Conservation (phyloP, 306 rosid species). For the Lathyrus sativus region DNA sequence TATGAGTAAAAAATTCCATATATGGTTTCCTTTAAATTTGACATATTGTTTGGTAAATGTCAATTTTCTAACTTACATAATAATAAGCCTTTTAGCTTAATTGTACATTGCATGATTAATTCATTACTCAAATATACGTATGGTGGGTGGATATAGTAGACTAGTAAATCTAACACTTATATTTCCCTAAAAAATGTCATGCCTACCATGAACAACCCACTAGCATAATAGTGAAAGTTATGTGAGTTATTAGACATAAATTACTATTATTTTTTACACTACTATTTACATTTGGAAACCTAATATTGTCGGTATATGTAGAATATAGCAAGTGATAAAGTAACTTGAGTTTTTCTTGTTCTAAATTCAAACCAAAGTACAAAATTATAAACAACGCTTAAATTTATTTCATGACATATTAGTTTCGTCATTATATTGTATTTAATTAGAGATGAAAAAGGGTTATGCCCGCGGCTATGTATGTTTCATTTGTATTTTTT, state of each 20-base stretch:
- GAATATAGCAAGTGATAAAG: conserved; percentile 30
- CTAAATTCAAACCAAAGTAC: conserved; percentile 10
- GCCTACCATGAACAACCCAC: conserved; percentile 48
- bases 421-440: conserved; percentile 15
- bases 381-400: conserved; percentile 4
- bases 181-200: conserved; percentile 39
- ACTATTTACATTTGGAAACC: conserved; percentile 38
- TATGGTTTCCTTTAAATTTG: conserved; percentile 39
- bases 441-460: background rate
- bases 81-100: conserved; percentile 39
- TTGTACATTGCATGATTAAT: conserved; percentile 44
- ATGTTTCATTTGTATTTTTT: too few relatives aligned
- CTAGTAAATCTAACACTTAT: conserved; percentile 29
- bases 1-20: too few relatives aligned
- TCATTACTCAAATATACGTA: conserved; percentile 33
- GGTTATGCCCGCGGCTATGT: too few relatives aligned
- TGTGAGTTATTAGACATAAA: conserved; percentile 33
- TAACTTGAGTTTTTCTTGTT: conserved; percentile 25
- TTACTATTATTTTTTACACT: conserved; percentile 36
- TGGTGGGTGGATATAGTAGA: conserved; percentile 42
- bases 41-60: conserved; percentile 52
- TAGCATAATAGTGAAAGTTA: conserved; percentile 40
- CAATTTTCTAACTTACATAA: conserved; percentile 42
- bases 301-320: conserved; percentile 33
- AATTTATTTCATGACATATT: conserved; percentile 33